Conservation (phyloP, 2,329 filamentous ascomycete genomes). For the Epichloe bromicola region DNA sequence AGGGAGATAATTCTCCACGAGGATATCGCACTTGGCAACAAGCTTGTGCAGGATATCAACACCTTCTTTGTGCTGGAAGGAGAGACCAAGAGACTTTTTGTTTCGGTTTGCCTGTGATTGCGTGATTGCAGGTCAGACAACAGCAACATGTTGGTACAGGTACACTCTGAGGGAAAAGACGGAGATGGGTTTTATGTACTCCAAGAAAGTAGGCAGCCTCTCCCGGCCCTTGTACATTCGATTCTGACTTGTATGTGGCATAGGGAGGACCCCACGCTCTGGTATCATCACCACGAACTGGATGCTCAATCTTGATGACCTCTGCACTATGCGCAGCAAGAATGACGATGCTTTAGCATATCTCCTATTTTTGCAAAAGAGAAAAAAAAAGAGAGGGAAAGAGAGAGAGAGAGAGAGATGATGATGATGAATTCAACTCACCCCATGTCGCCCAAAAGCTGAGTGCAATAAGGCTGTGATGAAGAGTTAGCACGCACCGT, state of each 20-base stretch:
- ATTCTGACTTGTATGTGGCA: conserved; percentile 56
- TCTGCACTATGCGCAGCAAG: conserved; percentile 51
- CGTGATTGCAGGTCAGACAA: neutral
- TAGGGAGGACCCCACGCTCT: conserved; percentile 94
- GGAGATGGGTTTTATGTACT: conserved; percentile 35
- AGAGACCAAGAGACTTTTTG: conserved; percentile 86
- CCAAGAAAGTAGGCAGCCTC: conserved; percentile 92
- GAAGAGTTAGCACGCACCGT: neutral
- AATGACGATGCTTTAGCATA: neutral
- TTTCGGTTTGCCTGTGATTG: conserved; percentile 72
- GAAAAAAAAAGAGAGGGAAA: too few relatives aligned
- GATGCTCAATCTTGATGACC: conserved; percentile 95
- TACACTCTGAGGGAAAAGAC: neutral
- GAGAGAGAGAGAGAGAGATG: neutral
- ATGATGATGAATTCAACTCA: conserved; percentile 29
- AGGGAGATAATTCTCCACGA: conserved; percentile 95
- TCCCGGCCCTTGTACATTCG: conserved; percentile 54
- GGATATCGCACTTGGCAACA: conserved; percentile 71
- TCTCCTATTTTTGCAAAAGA: too few relatives aligned
- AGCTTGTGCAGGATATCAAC: conserved; percentile 80
- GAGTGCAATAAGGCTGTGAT: conserved; percentile 85
- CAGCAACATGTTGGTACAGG: neutral
- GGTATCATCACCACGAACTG: conserved; percentile 81
- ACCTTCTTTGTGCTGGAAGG: conserved; percentile 74
- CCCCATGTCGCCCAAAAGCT: conserved; percentile 93